phyloP scores from a whole-genome alignment of 2,329 filamentous ascomycete species.

The Triangularia setosa region DNA sequence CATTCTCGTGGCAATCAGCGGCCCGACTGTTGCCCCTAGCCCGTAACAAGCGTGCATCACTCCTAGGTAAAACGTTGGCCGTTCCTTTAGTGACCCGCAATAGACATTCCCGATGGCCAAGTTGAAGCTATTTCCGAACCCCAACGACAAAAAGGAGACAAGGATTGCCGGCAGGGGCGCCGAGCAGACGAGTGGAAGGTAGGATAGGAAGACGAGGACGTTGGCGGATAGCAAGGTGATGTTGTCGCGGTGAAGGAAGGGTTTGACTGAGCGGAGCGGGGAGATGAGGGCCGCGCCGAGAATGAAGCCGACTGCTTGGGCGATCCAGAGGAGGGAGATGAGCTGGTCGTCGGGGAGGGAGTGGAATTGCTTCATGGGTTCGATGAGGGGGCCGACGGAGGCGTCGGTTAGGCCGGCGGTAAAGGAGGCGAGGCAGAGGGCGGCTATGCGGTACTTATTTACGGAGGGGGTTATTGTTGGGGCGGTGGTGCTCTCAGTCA shows the following conservation, averaged over 20 bases:
- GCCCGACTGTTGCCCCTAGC: constrained; percentile 61
- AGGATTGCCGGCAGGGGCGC: constrained; percentile 69
- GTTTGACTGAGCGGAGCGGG: constrained; percentile 48
- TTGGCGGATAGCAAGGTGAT: constrained; percentile 52
- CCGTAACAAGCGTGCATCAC: constrained; percentile 65
- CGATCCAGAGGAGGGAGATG: constrained; percentile 71
- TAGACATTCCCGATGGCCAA: constrained; percentile 58
- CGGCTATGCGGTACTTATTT: constrained; percentile 66
- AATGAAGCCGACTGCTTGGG: constrained; percentile 74
- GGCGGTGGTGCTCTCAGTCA: no score
- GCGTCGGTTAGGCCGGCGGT: constrained; percentile 70
- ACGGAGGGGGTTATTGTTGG: constrained; percentile 33
- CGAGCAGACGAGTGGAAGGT: constrained; percentile 60
- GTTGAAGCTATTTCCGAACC: constrained; percentile 53
- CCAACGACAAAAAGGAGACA: constrained; percentile 64
- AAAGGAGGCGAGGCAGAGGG: constrained; percentile 64
- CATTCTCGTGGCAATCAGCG: constrained; percentile 71
- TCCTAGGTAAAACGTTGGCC: constrained; percentile 53
- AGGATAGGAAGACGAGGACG: constrained; percentile 55
- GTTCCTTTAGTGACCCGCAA: constrained; percentile 49
- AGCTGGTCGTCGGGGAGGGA: not conserved
- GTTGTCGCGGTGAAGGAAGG: constrained; percentile 62
- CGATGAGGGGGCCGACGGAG: constrained; percentile 73
- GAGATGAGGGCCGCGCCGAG: constrained; percentile 67
- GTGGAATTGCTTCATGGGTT: constrained; percentile 54